A percentile compares a stretch with the other conserved stretches of the same genome.
Conservation (phyloP, 2,329 filamentous ascomycete species). For the Monascus ruber region DNA sequence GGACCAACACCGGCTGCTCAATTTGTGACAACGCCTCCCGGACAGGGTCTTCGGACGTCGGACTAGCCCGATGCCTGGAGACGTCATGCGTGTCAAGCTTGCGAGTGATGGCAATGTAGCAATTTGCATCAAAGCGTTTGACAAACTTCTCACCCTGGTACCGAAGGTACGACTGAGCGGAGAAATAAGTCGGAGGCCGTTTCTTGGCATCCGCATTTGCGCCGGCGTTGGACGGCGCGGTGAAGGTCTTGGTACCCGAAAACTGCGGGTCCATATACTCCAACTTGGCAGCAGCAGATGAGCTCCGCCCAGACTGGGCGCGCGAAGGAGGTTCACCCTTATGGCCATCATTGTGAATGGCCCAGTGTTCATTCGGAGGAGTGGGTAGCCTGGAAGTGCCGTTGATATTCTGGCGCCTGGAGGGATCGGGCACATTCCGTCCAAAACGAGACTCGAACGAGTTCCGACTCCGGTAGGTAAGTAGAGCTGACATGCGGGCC, state of each 20-base stretch:
- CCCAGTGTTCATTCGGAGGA: constrained; percentile 61
- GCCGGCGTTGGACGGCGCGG: constrained; percentile 27
- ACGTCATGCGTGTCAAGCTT: constrained; percentile 97
- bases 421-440: constrained; percentile 78
- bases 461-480: constrained; percentile 93
- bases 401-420: constrained; percentile 71
- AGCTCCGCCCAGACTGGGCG: constrained; percentile 24
- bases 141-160: constrained; percentile 97
- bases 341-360: constrained; percentile 75
- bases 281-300: constrained; percentile 13
- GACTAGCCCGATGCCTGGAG: constrained; percentile 55
- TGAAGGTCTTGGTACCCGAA: constrained; percentile 49
- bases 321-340: constrained; percentile 48
- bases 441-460: constrained; percentile 95
- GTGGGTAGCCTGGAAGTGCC: constrained; percentile 48
- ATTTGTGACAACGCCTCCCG: constrained; percentile 68
- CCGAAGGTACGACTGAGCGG: constrained; percentile 89
- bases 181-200: constrained; percentile 75
- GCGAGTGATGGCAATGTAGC: constrained; percentile 96
- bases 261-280: constrained; percentile 57
- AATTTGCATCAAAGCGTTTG: constrained; percentile 93
- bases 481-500: constrained; percentile 87
- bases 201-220: constrained; percentile 17
- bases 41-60: constrained; percentile 39
- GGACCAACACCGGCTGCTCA: constrained; percentile 76